Base-by-base conservation (phyloP, 306 rosid species). In the Biancaea sappan region DNA sequence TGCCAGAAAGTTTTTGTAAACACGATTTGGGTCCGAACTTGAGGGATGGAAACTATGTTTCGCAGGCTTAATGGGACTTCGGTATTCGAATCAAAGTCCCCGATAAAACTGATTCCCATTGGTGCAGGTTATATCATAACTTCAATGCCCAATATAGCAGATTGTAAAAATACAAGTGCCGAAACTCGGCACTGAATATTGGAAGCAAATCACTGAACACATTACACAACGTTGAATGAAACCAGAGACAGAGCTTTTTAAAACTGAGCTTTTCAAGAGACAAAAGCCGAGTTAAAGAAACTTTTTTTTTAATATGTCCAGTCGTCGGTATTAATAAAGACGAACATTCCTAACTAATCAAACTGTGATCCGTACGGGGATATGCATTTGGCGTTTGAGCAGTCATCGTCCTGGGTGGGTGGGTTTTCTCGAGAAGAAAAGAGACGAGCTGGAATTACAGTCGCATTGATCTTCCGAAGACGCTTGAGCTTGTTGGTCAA, bases 381-480 rank as follows among this genome's bases (percentile, higher is more conserved):
- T 25, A 56, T 2, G 76, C 41, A 31, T 12, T 57, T 56, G 21
- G 22, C 28, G 22, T 71, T 40, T 15, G 52, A 5, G 58, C 6
- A 50, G 41, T 12, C 34, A 15, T 43, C 16, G n/a, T 44, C 22
- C 21, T 16, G 59, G 0, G 29, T 34, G 6, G 40, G 3, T 29
- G 43, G 61, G 7, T 21, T 56, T 38, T 2, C 67, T 3, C 52
- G 14, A 2, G 62, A 46, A 0, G 16, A 51, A 22, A 65, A 71
- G 40, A 65, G 35, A 43, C 50, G 76, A 28, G 82, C 76, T 1
- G 87, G 84, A 79, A 83, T 62, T 16, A 83, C 77, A 15, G 74
- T 60, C 3, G 79, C 79, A 34, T 29, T 51, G 8, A 61, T 63
- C 70, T 64, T 47, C 25, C 37, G 3, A 4, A 13, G 44, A 71